Conservation (phyloP, 768 basidiomycete genomes). For the Amylocystis lapponica region DNA sequence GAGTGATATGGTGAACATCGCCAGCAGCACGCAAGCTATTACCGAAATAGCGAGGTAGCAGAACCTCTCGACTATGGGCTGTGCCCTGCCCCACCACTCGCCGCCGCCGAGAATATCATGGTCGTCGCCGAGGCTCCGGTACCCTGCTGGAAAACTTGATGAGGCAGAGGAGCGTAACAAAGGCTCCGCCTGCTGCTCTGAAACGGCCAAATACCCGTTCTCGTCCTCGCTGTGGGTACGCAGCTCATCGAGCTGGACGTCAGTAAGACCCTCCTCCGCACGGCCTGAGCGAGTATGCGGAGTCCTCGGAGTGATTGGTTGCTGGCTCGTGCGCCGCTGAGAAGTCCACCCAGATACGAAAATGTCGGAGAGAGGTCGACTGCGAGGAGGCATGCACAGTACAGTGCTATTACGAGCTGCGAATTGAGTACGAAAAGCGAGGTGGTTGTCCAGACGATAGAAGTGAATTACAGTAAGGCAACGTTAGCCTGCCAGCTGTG, state of each 20-base stretch:
- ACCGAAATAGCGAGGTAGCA: conserved; percentile 33
- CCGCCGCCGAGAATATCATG: conserved; percentile 14
- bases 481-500: too few relatives aligned
- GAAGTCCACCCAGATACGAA: conserved; percentile 18
- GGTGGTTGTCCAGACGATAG: too few relatives aligned
- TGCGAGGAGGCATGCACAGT: conserved; percentile 5
- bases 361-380: conserved; percentile 12
- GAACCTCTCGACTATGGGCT: background rate
- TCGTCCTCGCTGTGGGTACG: conserved; percentile 29
- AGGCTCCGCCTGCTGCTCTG: conserved; percentile 14
- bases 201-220: conserved; percentile 1
- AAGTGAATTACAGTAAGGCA: too few relatives aligned
- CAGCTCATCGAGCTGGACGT: conserved; percentile 40
- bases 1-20: conserved; percentile 43
- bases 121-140: conserved; percentile 38
- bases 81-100: conserved; percentile 4
- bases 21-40: conserved; percentile 40
- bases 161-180: conserved; percentile 39
- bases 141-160: conserved; percentile 32
- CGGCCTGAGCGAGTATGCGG: conserved; percentile 57
- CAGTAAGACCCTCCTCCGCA: conserved; percentile 48
- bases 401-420: too few relatives aligned
- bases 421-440: too few relatives aligned
- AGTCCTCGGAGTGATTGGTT: conserved; percentile 47
- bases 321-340: conserved; percentile 18